A percentile compares a stretch with the other conserved stretches of the same genome.
phyloP scores from a whole-genome alignment of 1,284 basidiomycete species.

The Sphaerobolus stellatus region DNA sequence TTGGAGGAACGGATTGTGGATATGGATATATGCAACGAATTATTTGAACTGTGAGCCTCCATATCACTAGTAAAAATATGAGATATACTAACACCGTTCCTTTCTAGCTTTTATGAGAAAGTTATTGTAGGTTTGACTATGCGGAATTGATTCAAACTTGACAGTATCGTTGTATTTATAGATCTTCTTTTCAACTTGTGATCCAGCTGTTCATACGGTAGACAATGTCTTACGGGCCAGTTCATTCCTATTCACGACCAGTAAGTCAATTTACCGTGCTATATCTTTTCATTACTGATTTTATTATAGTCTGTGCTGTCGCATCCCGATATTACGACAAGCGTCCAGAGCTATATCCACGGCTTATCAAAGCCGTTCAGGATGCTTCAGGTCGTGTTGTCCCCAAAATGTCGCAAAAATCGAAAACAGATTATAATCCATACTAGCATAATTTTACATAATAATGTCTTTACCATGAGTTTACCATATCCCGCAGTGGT shows the following conservation, averaged over 20 bases:
- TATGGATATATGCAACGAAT: conserved; percentile 55
- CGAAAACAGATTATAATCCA: too few relatives aligned
- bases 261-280: conserved; percentile 43
- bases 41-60: conserved; percentile 57
- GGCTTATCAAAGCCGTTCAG: neutral
- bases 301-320: conserved; percentile 65
- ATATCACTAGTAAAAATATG: neutral
- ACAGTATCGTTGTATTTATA: conserved; percentile 26
- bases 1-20: conserved; percentile 47
- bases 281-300: neutral
- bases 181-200: conserved; percentile 59
- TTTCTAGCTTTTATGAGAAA: conserved; percentile 48
- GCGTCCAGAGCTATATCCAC: neutral
- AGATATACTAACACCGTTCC: neutral
- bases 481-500: too few relatives aligned
- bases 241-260: conserved; percentile 79
- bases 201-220: conserved; percentile 71
- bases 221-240: conserved; percentile 72
- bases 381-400: neutral
- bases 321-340: conserved; percentile 65
- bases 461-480: too few relatives aligned
- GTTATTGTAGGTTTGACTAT: conserved; percentile 45
- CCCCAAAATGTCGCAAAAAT: too few relatives aligned
- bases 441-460: too few relatives aligned
- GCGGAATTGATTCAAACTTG: neutral